Evolutionary conservation across 208 protist species (phyloP), one percentile per base, ranked within the genome.

Genomic region (Porcisia hertigi): DNA sequence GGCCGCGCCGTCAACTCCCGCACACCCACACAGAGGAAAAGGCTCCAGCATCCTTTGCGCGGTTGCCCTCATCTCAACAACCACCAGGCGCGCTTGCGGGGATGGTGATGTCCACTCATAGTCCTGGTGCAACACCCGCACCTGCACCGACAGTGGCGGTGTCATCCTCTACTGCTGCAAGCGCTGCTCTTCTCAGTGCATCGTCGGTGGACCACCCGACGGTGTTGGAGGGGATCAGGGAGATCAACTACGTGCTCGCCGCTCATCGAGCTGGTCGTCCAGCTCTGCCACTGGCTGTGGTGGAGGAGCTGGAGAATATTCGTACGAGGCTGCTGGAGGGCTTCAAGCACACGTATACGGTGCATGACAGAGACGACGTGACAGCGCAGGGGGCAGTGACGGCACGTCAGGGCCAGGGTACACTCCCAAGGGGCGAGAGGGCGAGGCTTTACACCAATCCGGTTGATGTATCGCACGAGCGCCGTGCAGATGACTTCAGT

Each of bases 231-330:
- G 81, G 81, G 18, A 55, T 88, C 18, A 62, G 64, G 30, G 77
- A 87, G 43, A 88, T 91, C 77, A 80, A 87, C 47, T 75, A 79
- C 49, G 65, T 91, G 41, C 67, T 91, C 53, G 75, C 73, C 3
- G 74, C 77, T 0, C 82, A 86, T 60, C 72, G 71, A n/a, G 63
- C 49, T 0, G 74, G 77, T 18, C 73, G 39, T 8, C 77, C 82
- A 8, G 12, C 64, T 30, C 54, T 86, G 55, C 82, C 82, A 25
- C 69, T 75, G 5, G 7, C 64, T 30, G 74, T 82, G 18, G 82
- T 86, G 18, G 77, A 83, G 47, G 86, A 91, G 63, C 71, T 93
- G 62, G 64, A 89, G 54, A 82, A 83, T 30, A 89, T 93, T 69
- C 82, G 81, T 25, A 30, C 14, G 11, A 41, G 70, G n/a, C 71